These are phyloP conservation scores for Dysphania ambrosioides DNA, from an alignment of 148 eudicot genomes.

Conservation along the genomic window DNA sequence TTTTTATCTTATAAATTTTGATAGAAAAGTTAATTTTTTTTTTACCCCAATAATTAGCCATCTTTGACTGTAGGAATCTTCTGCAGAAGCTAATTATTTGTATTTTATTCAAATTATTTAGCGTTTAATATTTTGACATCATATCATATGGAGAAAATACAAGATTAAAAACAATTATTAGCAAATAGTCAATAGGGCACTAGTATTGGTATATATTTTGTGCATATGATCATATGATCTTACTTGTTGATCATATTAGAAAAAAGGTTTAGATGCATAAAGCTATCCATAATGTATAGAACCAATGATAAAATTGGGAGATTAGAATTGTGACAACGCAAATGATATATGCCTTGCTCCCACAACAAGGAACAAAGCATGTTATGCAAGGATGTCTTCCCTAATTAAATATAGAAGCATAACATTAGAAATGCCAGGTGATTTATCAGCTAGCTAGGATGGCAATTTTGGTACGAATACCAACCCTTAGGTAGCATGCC, in stretches of 20 bases:
- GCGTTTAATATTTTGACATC: no score
- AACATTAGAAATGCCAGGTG: constrained; percentile 21
- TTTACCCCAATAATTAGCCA: constrained; percentile 17
- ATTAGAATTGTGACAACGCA: constrained; percentile 23
- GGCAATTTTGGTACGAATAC: no score
- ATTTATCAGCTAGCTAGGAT: no score
- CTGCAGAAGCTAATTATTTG: not conserved
- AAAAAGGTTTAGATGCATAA: not conserved
- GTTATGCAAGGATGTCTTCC: constrained; percentile 29
- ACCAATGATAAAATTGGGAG: not conserved
- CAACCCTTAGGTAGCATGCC: no score
- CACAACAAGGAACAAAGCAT: constrained; percentile 41
- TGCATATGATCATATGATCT: no score
- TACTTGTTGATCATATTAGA: not conserved
- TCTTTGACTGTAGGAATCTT: constrained; percentile 9
- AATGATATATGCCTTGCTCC: constrained; percentile 43
- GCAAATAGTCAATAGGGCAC: no score
- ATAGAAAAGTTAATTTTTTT: constrained; percentile 15
- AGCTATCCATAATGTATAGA: not conserved
- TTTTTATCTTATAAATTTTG: constrained; percentile 5
- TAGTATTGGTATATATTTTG: no score
- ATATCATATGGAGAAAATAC: no score
- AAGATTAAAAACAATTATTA: no score
- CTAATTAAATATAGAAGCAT: constrained; percentile 14
- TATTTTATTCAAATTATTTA: not conserved